Evolutionary conservation across 306 rosid genomes (phyloP), one percentile per base, ranked within the genome.

Genomic region (Malus asiatica): DNA sequence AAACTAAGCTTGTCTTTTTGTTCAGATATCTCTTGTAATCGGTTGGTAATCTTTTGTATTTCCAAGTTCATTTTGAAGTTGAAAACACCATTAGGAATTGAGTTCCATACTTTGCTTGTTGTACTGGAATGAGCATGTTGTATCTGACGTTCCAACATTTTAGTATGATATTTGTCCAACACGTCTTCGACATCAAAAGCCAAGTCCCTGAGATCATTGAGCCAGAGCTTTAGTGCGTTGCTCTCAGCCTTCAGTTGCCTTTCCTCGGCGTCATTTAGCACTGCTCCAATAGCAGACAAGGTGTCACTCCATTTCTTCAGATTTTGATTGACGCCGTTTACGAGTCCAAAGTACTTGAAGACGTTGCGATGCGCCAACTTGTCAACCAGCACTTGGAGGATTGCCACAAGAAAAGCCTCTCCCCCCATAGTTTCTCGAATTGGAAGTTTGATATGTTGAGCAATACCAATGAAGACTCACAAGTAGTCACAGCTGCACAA

Each of bases 171-270:
- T 13, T 79, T 79, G 15, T 79, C 83, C 69, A 83, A 73, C 5
- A 76, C 15, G 22, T 83, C 79, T 38, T 79, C 83, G 38, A 68
- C 33, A 15, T 71, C 64, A 20, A 71, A 29, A 67, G 84, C 53
- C 42, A 74, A 78, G 80, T 81, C 81, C 62, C 68, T 22, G 35
- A 81, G 81, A 69, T 81, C 76, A 1, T 66, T 32, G 6, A 81
- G 62, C 84, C 78, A 81, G 15, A 40, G 5, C 1, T 57, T 65
- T 19, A 81, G 22, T 0, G 42, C 66, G 33, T 2, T n/a, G 29
- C 13, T 23, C 16, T 66, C 1, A 8, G 52, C 14, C 14, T 46
- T 33, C 18, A n/a, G n/a, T 58, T 68, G 67, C 44, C 25, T 76
- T 35, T 67, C 44, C 27, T 76, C 80, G 2, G 61, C 68, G 8